These are phyloP conservation scores for Blechomonas ayalai DNA, from an alignment of 208 protist species.

Conservation along the genomic window DNA sequence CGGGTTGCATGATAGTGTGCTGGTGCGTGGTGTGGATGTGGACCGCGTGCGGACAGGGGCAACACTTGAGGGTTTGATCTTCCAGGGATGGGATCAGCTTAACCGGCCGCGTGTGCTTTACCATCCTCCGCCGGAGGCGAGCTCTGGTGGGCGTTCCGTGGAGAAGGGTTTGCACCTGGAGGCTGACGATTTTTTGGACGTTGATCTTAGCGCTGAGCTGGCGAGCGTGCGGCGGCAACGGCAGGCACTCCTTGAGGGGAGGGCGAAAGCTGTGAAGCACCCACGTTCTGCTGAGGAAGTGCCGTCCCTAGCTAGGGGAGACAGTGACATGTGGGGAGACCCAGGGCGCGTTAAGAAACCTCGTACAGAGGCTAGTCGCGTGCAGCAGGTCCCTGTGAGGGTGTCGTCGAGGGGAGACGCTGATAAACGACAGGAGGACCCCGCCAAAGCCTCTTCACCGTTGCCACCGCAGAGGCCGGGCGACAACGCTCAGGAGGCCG, in stretches of 20 bases:
- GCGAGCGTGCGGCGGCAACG: slow-evolving; percentile 6
- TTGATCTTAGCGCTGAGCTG: slow-evolving; percentile 4
- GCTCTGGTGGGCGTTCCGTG: not conserved
- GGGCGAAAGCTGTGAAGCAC: not conserved
- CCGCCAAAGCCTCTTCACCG: too few species aligned
- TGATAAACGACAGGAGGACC: too few species aligned
- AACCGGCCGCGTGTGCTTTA: slow-evolving; percentile 37
- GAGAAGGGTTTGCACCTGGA: slow-evolving; percentile 31
- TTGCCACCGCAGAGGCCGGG: too few species aligned
- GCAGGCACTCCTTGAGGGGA: not conserved
- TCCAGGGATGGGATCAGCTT: slow-evolving; percentile 42
- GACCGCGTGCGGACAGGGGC: slow-evolving; percentile 49
- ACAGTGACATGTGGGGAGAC: slow-evolving; percentile 2
- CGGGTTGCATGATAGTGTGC: slow-evolving; percentile 64
- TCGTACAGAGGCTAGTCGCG: too few species aligned
- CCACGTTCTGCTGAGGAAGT: not conserved
- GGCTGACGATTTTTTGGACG: slow-evolving; percentile 32
- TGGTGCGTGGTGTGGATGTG: slow-evolving; percentile 42
- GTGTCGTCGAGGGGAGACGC: too few species aligned
- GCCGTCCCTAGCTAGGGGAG: not conserved
- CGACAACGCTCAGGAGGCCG: too few species aligned
- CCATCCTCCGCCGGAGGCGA: slow-evolving; percentile 2
- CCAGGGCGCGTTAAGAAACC: not conserved
- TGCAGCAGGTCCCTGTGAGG: too few species aligned
- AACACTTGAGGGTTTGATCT: slow-evolving; percentile 27